phyloP scores from a whole-genome alignment of 257 asterid genomes.

The Solanum clarkiae region DNA sequence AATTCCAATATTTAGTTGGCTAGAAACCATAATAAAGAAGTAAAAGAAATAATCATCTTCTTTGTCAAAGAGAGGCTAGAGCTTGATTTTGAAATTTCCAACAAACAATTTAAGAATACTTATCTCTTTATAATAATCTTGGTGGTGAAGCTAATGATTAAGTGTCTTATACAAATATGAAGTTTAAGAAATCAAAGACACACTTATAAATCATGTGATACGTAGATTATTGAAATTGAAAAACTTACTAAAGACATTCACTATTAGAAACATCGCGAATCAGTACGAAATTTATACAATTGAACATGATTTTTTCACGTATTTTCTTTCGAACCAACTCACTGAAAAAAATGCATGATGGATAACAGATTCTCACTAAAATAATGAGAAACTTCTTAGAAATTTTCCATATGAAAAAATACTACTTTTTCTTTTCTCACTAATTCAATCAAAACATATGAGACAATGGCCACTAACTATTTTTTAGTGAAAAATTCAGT shows the following conservation, averaged over 20 bases:
- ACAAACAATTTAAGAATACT: neutral
- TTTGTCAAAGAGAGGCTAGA: neutral
- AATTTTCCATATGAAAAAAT: too few species aligned
- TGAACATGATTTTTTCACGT: too few species aligned
- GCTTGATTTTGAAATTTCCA: neutral
- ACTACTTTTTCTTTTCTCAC: too few species aligned
- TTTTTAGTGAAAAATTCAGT: too few species aligned
- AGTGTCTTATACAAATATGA: neutral
- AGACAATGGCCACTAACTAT: too few species aligned
- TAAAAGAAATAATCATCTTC: neutral
- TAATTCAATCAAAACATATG: too few species aligned
- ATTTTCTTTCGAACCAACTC: too few species aligned
- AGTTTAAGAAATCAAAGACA: neutral
- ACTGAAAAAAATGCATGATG: too few species aligned
- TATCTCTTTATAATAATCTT: neutral
- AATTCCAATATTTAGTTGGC: neutral
- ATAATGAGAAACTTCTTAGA: too few species aligned
- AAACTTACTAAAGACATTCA: neutral
- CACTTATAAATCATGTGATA: neutral
- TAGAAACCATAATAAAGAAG: neutral
- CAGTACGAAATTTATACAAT: too few species aligned
- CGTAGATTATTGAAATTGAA: neutral
- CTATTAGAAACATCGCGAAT: too few species aligned
- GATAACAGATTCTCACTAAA: too few species aligned
- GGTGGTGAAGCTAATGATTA: neutral